phyloP scores from a whole-genome alignment of 164 flowering plant species.

The Magnolia sinica region DNA sequence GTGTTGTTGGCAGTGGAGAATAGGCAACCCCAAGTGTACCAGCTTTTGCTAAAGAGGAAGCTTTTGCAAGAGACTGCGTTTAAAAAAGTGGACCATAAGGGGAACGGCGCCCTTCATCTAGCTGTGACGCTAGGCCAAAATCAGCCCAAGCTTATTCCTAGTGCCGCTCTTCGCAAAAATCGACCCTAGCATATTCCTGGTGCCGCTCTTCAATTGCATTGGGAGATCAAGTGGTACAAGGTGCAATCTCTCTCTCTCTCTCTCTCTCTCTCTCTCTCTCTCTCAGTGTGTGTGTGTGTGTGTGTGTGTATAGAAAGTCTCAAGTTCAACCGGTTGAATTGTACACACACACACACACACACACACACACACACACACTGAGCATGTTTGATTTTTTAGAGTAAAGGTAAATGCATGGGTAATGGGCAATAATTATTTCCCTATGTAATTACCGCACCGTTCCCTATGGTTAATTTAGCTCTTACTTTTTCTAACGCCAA shows the following conservation, averaged over 20 bases:
- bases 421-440: too few relatives aligned
- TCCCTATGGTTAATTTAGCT: too few relatives aligned
- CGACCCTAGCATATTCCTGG: slow-evolving; percentile 43
- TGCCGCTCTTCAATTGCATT: slow-evolving; percentile 45
- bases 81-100: slow-evolving; percentile 13
- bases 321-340: too few relatives aligned
- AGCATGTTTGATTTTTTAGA: too few relatives aligned
- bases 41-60: slow-evolving; percentile 16
- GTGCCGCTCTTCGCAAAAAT: slow-evolving; percentile 40
- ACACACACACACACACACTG: too few relatives aligned
- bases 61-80: slow-evolving; percentile 19
- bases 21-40: slow-evolving; percentile 37
- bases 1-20: slow-evolving; percentile 40
- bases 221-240: slow-evolving; percentile 52
- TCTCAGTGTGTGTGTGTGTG: too few relatives aligned
- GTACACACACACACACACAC: too few relatives aligned
- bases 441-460: too few relatives aligned
- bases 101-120: slow-evolving; percentile 22
- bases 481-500: too few relatives aligned
- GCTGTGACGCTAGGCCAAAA: slow-evolving; percentile 22
- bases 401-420: too few relatives aligned
- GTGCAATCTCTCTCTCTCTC: slow-evolving; percentile 15
- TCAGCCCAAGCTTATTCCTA: slow-evolving; percentile 41
- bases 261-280: slow-evolving; percentile 2
- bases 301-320: too few relatives aligned